phyloP scores from a whole-genome alignment of 305 asterid species.

The Lippia alba region DNA sequence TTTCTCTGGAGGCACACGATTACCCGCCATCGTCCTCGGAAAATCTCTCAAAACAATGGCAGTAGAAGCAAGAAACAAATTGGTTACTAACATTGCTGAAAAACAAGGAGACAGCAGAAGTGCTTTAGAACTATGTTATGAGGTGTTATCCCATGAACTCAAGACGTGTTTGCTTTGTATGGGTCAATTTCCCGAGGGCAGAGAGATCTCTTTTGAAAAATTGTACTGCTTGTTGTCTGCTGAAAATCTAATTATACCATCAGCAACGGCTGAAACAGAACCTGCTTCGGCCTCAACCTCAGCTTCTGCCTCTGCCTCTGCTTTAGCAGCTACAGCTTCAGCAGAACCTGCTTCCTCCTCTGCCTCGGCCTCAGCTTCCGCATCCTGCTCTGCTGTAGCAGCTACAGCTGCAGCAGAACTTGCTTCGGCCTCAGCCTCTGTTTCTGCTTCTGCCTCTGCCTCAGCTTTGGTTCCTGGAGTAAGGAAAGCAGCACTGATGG shows the following conservation, averaged over 20 bases:
- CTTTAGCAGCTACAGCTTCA: too few species aligned
- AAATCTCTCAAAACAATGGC: background rate
- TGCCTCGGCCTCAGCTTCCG: too few species aligned
- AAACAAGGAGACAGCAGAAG: background rate
- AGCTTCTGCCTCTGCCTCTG: background rate
- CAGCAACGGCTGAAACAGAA: background rate
- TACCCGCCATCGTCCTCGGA: background rate
- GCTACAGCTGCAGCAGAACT: too few species aligned
- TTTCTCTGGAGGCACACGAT: constrained; percentile 12
- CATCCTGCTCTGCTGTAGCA: too few species aligned
- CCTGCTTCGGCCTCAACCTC: too few species aligned
- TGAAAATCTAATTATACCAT: background rate
- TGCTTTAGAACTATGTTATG: background rate
- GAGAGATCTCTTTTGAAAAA: constrained; percentile 10
- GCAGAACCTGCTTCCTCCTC: too few species aligned
- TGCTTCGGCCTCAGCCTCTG: too few species aligned
- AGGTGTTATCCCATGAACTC: constrained; percentile 9
- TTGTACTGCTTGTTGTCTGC: constrained; percentile 12
- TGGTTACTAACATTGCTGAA: background rate
- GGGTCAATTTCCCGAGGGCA: constrained; percentile 4
- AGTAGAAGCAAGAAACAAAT: background rate
- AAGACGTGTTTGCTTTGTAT: constrained; percentile 22
- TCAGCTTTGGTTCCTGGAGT: too few species aligned
- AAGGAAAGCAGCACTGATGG: background rate
- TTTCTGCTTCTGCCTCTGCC: too few species aligned